These are phyloP conservation scores for Acarospora socialis DNA, from an alignment of 2,329 filamentous ascomycete genomes.

Conservation along the genomic window DNA sequence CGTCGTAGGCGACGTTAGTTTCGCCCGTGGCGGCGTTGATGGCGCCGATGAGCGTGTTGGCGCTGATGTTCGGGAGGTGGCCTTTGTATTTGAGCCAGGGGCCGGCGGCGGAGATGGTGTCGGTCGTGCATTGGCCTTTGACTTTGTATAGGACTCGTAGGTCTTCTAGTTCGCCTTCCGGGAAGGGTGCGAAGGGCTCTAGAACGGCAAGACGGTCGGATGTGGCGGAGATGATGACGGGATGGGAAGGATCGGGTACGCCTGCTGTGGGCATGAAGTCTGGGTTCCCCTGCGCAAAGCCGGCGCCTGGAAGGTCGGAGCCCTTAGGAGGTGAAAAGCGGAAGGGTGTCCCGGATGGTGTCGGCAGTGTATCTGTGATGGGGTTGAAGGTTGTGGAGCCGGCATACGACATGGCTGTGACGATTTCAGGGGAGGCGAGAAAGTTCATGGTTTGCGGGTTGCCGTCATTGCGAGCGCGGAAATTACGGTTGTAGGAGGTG, in stretches of 20 bases:
- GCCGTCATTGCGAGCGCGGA: slow-evolving; percentile 90
- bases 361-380: slow-evolving; percentile 69
- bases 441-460: slow-evolving; percentile 98
- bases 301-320: slow-evolving; percentile 47
- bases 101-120: slow-evolving; percentile 93
- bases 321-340: slow-evolving; percentile 63
- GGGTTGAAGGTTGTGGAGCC: slow-evolving; percentile 94
- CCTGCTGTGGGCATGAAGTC: slow-evolving; percentile 59
- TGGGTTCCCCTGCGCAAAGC: slow-evolving; percentile 69
- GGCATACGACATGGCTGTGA: slow-evolving; percentile 90
- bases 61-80: slow-evolving; percentile 91
- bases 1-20: slow-evolving; percentile 85
- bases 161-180: slow-evolving; percentile 54
- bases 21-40: slow-evolving; percentile 84
- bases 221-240: slow-evolving; percentile 69
- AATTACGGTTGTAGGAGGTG: slow-evolving; percentile 97
- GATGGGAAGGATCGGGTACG: slow-evolving; percentile 52
- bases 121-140: slow-evolving; percentile 94
- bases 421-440: slow-evolving; percentile 87
- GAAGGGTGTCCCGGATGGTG: slow-evolving; percentile 68
- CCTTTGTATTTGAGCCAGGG: slow-evolving; percentile 99
- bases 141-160: slow-evolving; percentile 91
- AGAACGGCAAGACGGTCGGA: slow-evolving; percentile 82
- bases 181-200: slow-evolving; percentile 81
- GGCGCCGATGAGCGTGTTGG: slow-evolving; percentile 93